Evolutionary conservation across 306 rosid genomes (phyloP).

Genomic region (Quercus dentata): DNA sequence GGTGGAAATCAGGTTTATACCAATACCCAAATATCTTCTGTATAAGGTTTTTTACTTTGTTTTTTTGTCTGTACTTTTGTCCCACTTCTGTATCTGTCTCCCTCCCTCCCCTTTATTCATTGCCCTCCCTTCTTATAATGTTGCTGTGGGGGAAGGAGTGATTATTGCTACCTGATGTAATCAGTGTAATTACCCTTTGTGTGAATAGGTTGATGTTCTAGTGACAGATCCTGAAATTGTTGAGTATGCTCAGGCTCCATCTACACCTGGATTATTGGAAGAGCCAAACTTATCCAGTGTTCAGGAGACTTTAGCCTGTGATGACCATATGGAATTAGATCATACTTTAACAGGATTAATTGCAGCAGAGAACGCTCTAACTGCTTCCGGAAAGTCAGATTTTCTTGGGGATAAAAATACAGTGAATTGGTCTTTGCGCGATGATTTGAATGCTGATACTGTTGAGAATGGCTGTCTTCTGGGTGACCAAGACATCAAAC

Average conservation of each 20-base stretch:
- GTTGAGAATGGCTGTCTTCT: constrained; percentile 41
- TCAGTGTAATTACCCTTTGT: constrained; percentile 22
- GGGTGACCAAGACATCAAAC: constrained; percentile 43
- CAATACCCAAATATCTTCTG: not conserved
- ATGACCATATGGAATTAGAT: constrained; percentile 46
- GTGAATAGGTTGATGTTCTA: constrained; percentile 48
- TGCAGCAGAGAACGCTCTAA: constrained; percentile 28
- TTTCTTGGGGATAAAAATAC: constrained; percentile 30
- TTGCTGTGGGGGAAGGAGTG: no score
- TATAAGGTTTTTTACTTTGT: not conserved
- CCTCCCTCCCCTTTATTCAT: not conserved
- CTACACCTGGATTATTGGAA: constrained; percentile 58
- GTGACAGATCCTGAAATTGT: constrained; percentile 30
- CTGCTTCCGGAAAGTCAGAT: constrained; percentile 23
- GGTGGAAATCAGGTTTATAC: constrained; percentile 37
- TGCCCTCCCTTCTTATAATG: no score
- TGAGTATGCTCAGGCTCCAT: constrained; percentile 61
- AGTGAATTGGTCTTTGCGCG: constrained; percentile 33
- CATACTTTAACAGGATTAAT: constrained; percentile 40
- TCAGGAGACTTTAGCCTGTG: constrained; percentile 56
- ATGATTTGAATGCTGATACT: constrained; percentile 28
- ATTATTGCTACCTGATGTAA: constrained; percentile 1
- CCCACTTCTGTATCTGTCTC: not conserved
- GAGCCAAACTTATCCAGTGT: constrained; percentile 48
- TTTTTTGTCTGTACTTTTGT: constrained; percentile 1